Base-by-base conservation (phyloP, 2,329 filamentous ascomycete genomes). In the Proliferodiscus dingleyae region DNA sequence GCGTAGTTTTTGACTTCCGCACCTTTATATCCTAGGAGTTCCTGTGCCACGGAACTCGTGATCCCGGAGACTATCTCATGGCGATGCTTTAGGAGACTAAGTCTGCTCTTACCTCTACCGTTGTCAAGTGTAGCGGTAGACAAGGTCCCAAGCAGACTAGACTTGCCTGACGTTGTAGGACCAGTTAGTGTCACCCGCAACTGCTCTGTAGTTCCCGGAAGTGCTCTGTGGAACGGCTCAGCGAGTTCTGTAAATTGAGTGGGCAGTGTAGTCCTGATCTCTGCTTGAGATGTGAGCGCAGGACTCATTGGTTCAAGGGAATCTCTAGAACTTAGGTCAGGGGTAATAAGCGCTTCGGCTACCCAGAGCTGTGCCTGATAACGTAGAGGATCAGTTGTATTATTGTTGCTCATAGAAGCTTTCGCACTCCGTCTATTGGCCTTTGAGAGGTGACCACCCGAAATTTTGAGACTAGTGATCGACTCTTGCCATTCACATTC, bases 41-140 rank as follows among this genome's bases (percentile, higher is more conserved):
- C 93, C 60, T 96, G 91, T 0, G 93, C 88, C 36, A 98, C 85
- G 5, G 91, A 97, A 62, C 89, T 96, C 1, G 93, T 98, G 52
- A 95, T 76, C 0, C 93, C 93, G 2, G 91, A 94, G 3, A 78
- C 84, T 46, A 97, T 86, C 64, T 98, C 93, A 62, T 98, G 93
- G 9, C 87, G 82, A 66, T 98, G 93, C 63, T 89, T 95, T 23
- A 98, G 72, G 41, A 97, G 74, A 59, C 87, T 91, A 21, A 96
- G 72, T 43, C 93, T 80, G 62, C 89, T 95, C 62, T 89, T 93
- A 0, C 93, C 93, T 52, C 90, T 77, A 0, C 91, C 91, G 64
- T 97, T 96, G 63, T 98, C 93, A 15, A 95, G 71, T 1, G 83
- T 85, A 2, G 89, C 89, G 0, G 89, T 95, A 0, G 88, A 91